Evolutionary conservation across 257 asterid genomes (phyloP).

Genomic region (Petunia secreta): DNA sequence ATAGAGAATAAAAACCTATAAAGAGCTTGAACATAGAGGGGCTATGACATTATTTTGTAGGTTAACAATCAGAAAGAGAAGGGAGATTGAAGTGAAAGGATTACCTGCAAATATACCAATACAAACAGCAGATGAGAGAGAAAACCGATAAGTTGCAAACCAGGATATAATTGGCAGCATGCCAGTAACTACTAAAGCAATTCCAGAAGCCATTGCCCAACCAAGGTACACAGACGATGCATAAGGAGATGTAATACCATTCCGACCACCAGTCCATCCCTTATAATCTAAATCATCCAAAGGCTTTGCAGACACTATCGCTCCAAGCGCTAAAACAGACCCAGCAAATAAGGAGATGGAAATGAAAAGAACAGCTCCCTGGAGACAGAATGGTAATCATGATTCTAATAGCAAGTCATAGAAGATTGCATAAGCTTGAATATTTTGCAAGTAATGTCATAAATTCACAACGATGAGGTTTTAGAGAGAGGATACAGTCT

Average conservation of each 20-base stretch:
- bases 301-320: conserved; percentile 93
- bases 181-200: conserved; percentile 83
- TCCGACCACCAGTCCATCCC: conserved; percentile 71
- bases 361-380: conserved; percentile 77
- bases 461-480: background rate
- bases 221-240: conserved; percentile 88
- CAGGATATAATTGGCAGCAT: conserved; percentile 92
- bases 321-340: conserved; percentile 90
- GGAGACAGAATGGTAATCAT: conserved; percentile 29
- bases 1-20: conserved; percentile 27
- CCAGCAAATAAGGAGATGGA: conserved; percentile 82
- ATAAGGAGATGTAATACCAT: conserved; percentile 81
- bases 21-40: conserved; percentile 25
- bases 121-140: conserved; percentile 88
- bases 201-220: conserved; percentile 94
- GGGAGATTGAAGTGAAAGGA: conserved; percentile 28
- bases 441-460: conserved; percentile 8
- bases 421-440: conserved; percentile 12
- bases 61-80: conserved; percentile 14
- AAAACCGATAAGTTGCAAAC: conserved; percentile 95
- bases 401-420: conserved; percentile 4
- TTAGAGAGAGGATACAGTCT: background rate
- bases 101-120: conserved; percentile 89
- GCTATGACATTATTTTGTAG: background rate
- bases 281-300: conserved; percentile 84